phyloP scores from a whole-genome alignment of 345 rosid genomes.

The Pistacia atlantica region DNA sequence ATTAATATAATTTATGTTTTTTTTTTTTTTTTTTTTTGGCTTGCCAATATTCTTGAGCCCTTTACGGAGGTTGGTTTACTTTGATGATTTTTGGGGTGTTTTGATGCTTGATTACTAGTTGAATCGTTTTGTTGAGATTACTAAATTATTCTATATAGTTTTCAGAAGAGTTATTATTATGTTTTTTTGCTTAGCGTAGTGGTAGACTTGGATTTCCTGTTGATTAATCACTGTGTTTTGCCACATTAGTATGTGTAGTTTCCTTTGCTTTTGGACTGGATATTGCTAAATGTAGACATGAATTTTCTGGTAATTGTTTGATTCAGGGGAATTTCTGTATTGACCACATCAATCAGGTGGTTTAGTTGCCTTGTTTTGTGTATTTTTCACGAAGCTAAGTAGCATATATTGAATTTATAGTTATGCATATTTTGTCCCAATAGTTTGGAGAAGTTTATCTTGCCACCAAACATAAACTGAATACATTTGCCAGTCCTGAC shows the following conservation, averaged over 20 bases:
- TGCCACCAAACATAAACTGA: not conserved
- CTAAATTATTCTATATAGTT: slow-evolving; percentile 10
- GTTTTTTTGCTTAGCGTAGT: not conserved
- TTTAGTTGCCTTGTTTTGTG: not conserved
- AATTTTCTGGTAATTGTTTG: not conserved
- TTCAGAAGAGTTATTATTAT: not conserved
- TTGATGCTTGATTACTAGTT: slow-evolving; percentile 30
- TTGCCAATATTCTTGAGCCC: slow-evolving; percentile 30
- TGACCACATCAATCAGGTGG: no score
- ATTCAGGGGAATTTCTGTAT: not conserved
- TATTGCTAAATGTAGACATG: not conserved
- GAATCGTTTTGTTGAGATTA: slow-evolving; percentile 9
- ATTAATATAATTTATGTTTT: slow-evolving; percentile 23
- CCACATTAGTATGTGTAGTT: not conserved
- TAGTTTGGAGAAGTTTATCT: not conserved
- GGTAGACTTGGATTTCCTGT: not conserved
- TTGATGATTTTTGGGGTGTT: slow-evolving; percentile 24
- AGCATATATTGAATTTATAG: not conserved
- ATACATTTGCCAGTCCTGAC: not conserved
- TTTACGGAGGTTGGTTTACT: slow-evolving; percentile 12
- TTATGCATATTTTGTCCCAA: not conserved
- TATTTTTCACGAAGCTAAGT: not conserved
- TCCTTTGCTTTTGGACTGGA: not conserved
- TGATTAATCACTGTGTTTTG: not conserved
- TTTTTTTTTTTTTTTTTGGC: slow-evolving; percentile 15